Conservation (phyloP, 768 basidiomycete genomes). For the Artomyces pyxidatus region DNA sequence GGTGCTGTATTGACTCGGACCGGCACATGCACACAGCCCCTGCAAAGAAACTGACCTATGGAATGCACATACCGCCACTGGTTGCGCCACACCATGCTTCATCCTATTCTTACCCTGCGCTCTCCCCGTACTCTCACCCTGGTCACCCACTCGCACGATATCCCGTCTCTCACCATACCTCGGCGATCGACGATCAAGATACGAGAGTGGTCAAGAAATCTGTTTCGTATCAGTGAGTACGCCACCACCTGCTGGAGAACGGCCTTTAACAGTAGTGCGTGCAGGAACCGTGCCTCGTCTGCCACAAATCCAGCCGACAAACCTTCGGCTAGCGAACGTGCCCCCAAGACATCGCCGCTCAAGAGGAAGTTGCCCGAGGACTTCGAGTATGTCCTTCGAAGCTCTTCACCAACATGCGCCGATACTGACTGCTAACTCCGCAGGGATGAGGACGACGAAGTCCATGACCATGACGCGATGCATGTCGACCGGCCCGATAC, state of each 20-base stretch:
- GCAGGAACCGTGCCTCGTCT: background rate
- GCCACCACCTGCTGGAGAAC: background rate
- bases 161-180: background rate
- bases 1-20: background rate
- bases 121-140: background rate
- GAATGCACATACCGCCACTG: background rate
- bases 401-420: background rate
- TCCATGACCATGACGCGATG: background rate
- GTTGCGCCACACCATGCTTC: background rate
- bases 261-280: background rate
- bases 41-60: background rate
- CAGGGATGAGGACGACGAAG: background rate
- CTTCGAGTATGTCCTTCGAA: background rate
- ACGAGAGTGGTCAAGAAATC: background rate
- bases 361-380: background rate
- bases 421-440: no score
- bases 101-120: background rate
- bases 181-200: background rate
- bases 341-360: no score
- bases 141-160: background rate
- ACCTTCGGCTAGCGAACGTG: no score
- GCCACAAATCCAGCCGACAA: no score
- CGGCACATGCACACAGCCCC: background rate
- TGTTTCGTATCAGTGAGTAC: background rate
- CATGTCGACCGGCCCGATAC: no score